Percentiles rank a stretch among this genome's conserved stretches.
Evolutionary conservation across 1,139 yeast species (phyloP).

Genomic region (Arxiozyma bovina): DNA sequence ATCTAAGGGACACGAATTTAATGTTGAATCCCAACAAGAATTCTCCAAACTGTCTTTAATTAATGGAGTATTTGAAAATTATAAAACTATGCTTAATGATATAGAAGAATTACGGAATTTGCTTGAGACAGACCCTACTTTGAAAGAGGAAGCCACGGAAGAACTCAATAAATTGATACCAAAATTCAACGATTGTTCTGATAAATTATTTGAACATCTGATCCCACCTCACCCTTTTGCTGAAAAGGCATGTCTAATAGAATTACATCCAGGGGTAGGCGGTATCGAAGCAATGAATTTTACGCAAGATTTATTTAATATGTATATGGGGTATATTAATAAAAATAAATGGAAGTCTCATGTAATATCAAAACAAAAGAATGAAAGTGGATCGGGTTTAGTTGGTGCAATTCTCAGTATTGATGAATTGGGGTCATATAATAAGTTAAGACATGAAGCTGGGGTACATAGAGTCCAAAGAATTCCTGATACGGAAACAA

Average conservation of each 20-base stretch:
- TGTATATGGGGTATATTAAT: constrained; percentile 72
- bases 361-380: constrained; percentile 50
- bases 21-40: constrained; percentile 46
- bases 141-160: constrained; percentile 33
- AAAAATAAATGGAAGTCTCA: constrained; percentile 57
- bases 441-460: constrained; percentile 68
- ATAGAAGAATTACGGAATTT: constrained; percentile 36
- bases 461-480: constrained; percentile 97
- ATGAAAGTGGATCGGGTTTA: constrained; percentile 52
- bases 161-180: constrained; percentile 32
- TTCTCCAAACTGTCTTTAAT: constrained; percentile 49
- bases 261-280: constrained; percentile 91
- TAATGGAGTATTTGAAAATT: constrained; percentile 44
- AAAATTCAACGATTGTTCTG: constrained; percentile 31
- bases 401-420: constrained; percentile 71
- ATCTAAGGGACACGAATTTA: constrained; percentile 41
- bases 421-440: constrained; percentile 70
- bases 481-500: constrained; percentile 84
- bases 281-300: constrained; percentile 90
- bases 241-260: constrained; percentile 72
- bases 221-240: constrained; percentile 73
- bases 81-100: constrained; percentile 32
- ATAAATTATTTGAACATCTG: constrained; percentile 46
- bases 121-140: constrained; percentile 28
- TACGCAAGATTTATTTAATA: constrained; percentile 64